Base-by-base conservation (phyloP, 2,329 filamentous ascomycete genomes). In the Calonectria montana region DNA sequence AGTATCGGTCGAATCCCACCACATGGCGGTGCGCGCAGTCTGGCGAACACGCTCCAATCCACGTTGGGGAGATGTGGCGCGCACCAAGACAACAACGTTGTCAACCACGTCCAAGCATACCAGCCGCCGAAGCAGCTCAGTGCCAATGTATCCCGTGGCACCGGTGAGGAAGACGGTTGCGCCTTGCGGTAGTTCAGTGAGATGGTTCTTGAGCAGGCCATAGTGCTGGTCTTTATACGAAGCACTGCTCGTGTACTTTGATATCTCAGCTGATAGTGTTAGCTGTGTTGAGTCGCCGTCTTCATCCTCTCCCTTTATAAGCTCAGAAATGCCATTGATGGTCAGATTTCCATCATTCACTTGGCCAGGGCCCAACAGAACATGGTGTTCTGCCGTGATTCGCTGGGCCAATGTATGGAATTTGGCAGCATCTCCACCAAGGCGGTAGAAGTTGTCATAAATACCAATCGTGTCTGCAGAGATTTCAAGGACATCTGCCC, bases 391-490 rank as follows among this genome's bases (percentile, higher is more conserved):
- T 12, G 31, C 29, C 10, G 50, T 35, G 10, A 65, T 39, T 13
- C 18, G 45, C 8, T 65, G 37, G 9, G 31, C 21, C 2, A 65
- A 10, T 8, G 31, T 35, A 25, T 25, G 29, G 9, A 65, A 35
- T 15, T 45, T 47, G 31, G 69, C 65, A 8, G 66, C 61, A 29
- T 67, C 68, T 23, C 72, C 70, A 18, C 69, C 66, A 35, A 69
- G 50, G 15, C 64, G 65, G 23, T 66, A 37, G 39, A 65, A 64
- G 16, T 31, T 53, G n/a, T 67, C 61, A 2, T 70, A n/a, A 12
- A 59, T 21, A 7, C 66, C 35, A 47, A 53, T 62, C 2, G 6
- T 84, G 70, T 5, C 74, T 74, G 6, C 86, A 76, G 1, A 84
- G 74, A 5, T 80, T 74, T 18, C 39, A 9, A 67, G 41, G 9